Conservation (phyloP, 2,329 filamentous ascomycete species). For the Neospermospora avenae region DNA sequence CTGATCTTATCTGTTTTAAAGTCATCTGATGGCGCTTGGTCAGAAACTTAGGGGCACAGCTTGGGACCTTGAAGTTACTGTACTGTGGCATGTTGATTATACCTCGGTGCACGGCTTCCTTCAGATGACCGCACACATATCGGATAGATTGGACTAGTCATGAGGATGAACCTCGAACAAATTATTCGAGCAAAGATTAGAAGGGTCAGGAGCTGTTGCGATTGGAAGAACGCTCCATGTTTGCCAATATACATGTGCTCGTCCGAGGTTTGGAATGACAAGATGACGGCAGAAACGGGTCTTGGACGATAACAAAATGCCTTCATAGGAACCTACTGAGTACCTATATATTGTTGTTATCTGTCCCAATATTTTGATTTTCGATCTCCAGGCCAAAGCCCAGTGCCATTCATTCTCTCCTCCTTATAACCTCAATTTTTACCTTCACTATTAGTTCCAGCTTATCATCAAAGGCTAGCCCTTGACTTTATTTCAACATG, state of each 20-base stretch:
- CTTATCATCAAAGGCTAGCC: neutral
- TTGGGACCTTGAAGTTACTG: neutral
- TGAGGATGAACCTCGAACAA: neutral
- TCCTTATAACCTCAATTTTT: neutral
- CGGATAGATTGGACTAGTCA: neutral
- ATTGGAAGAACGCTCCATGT: neutral
- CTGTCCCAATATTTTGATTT: neutral
- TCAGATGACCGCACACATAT: neutral
- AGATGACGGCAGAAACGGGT: neutral
- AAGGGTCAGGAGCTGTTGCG: neutral
- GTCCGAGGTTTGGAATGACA: neutral
- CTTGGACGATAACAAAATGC: neutral
- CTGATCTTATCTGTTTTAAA: slow-evolving; percentile 4
- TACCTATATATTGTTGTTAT: neutral
- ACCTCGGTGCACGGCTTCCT: neutral
- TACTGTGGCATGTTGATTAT: neutral
- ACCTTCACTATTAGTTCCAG: neutral
- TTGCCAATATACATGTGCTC: neutral
- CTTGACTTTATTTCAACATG: neutral
- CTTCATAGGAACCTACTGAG: neutral
- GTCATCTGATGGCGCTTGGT: neutral
- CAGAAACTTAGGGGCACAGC: neutral
- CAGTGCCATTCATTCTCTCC: neutral
- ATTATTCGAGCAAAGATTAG: neutral
- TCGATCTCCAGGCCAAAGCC: neutral